A percentile compares a stretch with the other conserved stretches of the same genome.
Evolutionary conservation across 345 rosid genomes (phyloP).

Genomic region (Raphanus sativus): DNA sequence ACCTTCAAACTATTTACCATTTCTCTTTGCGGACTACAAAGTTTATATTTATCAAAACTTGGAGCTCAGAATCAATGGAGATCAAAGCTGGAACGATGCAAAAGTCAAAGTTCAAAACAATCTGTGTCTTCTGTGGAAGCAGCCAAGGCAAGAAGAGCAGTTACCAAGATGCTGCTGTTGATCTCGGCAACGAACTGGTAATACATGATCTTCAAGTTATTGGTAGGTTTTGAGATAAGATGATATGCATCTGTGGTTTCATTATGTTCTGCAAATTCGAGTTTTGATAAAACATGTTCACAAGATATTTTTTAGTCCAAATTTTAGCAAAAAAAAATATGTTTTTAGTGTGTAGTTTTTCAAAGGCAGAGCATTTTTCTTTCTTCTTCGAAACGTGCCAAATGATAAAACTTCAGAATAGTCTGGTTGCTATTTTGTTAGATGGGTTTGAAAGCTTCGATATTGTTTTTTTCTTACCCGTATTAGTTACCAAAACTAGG

Average conservation of each 20-base stretch:
- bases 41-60: not conserved
- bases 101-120: conserved; percentile 63
- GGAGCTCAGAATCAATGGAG: conserved; percentile 41
- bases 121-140: conserved; percentile 88
- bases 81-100: conserved; percentile 42
- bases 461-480: not conserved
- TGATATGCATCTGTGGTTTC: conserved; percentile 5
- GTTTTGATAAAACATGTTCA: not conserved
- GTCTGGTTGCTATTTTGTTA: conserved; percentile 3
- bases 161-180: conserved; percentile 87
- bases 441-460: conserved; percentile 3
- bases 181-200: conserved; percentile 84
- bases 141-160: conserved; percentile 84
- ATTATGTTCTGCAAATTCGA: not conserved
- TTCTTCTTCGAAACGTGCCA: conserved; percentile 11
- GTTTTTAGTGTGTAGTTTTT: not conserved
- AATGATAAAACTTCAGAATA: not conserved
- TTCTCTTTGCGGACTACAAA: conserved; percentile 5
- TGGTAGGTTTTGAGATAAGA: conserved; percentile 6
- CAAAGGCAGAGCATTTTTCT: conserved; percentile 9
- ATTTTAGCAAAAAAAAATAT: not conserved
- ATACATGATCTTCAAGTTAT: not conserved
- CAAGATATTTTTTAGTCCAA: not conserved
- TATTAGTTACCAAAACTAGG: conserved; percentile 15
- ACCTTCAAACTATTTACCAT: conserved; percentile 17